Evolutionary conservation across 23 red algal genomes (phyloP).

Genomic region (Pyropia haitanensis): DNA sequence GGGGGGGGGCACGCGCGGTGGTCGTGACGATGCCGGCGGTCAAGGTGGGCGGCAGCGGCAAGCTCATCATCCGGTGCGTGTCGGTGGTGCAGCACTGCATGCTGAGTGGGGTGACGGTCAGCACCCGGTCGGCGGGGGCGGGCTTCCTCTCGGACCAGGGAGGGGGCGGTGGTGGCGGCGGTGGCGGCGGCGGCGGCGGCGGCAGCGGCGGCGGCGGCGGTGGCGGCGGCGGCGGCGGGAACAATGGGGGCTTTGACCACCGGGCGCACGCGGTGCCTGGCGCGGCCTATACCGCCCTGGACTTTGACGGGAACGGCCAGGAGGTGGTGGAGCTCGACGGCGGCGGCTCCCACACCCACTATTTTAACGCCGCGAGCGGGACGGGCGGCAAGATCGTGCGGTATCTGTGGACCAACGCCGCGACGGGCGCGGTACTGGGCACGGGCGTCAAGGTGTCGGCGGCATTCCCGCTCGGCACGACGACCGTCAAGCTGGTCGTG

Average conservation of each 20-base stretch:
- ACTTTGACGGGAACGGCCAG: constrained; percentile 27
- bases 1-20: no score
- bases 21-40: no score
- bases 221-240: no score
- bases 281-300: constrained; percentile 21
- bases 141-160: no score
- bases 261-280: constrained; percentile 43
- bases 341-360: constrained; percentile 27
- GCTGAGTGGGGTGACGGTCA: no score
- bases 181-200: no score
- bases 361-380: constrained; percentile 8
- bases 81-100: no score
- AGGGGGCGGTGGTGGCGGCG: no score
- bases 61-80: no score
- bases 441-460: constrained; percentile 25
- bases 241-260: constrained; percentile 43
- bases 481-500: constrained; percentile 22
- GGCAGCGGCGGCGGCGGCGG: no score
- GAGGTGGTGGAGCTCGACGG: constrained; percentile 33
- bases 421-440: constrained; percentile 7
- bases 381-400: constrained; percentile 22
- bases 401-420: constrained; percentile 31
- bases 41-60: no score
- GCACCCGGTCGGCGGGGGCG: no score
- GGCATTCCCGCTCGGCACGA: constrained; percentile 22